A percentile compares a stretch with the other conserved stretches of the same genome.
These are phyloP conservation scores for Leccinum pellstonianum DNA, from an alignment of 768 basidiomycete species.

Conservation along the genomic window DNA sequence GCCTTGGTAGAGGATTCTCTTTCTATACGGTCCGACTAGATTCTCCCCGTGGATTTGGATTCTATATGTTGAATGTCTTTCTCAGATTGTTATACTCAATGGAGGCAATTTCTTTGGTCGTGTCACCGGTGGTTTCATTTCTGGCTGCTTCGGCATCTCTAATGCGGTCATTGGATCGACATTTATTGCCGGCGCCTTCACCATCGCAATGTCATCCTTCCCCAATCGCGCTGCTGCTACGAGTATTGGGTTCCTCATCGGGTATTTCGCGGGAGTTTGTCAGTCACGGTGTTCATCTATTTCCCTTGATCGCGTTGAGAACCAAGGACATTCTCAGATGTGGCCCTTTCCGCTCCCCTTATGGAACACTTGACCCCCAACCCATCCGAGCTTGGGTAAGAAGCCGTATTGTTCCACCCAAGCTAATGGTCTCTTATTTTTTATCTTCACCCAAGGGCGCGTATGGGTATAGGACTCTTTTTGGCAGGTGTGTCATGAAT, in stretches of 20 bases:
- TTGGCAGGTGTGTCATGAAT: slow-evolving; percentile 38
- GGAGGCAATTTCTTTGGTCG: slow-evolving; percentile 38
- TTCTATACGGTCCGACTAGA: slow-evolving; percentile 49
- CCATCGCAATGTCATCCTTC: slow-evolving; percentile 45
- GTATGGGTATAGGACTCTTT: slow-evolving; percentile 50
- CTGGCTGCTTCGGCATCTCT: slow-evolving; percentile 42
- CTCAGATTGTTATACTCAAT: slow-evolving; percentile 39
- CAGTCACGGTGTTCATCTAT: slow-evolving; percentile 13
- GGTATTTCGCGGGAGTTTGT: slow-evolving; percentile 50
- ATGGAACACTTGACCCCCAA: slow-evolving; percentile 42
- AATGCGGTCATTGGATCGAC: slow-evolving; percentile 41
- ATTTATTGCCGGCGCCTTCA: slow-evolving; percentile 35
- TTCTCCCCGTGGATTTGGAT: not conserved
- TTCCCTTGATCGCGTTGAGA: not conserved
- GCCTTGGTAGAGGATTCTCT: slow-evolving; percentile 43
- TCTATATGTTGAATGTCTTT: not conserved
- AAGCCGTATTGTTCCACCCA: not conserved
- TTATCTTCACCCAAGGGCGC: slow-evolving; percentile 21
- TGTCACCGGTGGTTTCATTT: slow-evolving; percentile 36
- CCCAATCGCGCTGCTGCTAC: slow-evolving; percentile 37
- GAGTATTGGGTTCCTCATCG: slow-evolving; percentile 42
- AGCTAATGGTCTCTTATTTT: not conserved
- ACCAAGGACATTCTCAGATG: slow-evolving; percentile 26
- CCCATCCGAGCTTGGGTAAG: slow-evolving; percentile 49
- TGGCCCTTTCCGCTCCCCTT: slow-evolving; percentile 43